Evolutionary conservation across 352 stramenopile species (phyloP).

Genomic region (Phytophthora nicotianae): DNA sequence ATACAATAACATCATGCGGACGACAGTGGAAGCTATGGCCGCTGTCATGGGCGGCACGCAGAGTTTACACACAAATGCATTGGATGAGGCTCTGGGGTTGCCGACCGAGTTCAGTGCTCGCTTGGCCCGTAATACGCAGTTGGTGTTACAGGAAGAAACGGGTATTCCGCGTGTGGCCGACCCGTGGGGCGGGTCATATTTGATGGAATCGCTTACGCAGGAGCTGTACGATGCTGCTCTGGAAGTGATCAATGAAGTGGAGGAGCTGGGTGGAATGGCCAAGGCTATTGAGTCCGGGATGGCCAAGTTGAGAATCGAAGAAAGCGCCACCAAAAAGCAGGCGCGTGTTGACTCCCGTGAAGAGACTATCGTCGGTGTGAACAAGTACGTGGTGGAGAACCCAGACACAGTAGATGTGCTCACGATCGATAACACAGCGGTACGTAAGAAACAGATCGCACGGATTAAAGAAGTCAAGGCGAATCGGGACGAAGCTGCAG

Average conservation of each 20-base stretch:
- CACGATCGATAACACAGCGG: conserved; percentile 93
- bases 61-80: conserved; percentile 97
- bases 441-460: conserved; percentile 91
- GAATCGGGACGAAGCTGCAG: conserved; percentile 79
- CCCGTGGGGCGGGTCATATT: conserved; percentile 96
- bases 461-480: conserved; percentile 87
- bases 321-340: conserved; percentile 96
- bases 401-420: conserved; percentile 92
- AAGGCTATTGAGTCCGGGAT: conserved; percentile 96
- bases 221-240: conserved; percentile 82
- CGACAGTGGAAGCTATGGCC: conserved; percentile 94
- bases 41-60: conserved; percentile 93
- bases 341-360: conserved; percentile 94
- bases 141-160: conserved; percentile 97
- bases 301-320: conserved; percentile 97
- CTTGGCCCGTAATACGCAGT: conserved; percentile 97
- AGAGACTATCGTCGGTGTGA: conserved; percentile 96
- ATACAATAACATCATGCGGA: conserved; percentile 98
- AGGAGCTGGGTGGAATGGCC: conserved; percentile 96
- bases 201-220: conserved; percentile 97
- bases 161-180: conserved; percentile 94
- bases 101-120: conserved; percentile 96
- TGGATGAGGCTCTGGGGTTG: conserved; percentile 97
- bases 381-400: conserved; percentile 95
- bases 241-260: conserved; percentile 86